phyloP scores from a whole-genome alignment of 176 grass and related monocot genomes.

The Puya raimondii region DNA sequence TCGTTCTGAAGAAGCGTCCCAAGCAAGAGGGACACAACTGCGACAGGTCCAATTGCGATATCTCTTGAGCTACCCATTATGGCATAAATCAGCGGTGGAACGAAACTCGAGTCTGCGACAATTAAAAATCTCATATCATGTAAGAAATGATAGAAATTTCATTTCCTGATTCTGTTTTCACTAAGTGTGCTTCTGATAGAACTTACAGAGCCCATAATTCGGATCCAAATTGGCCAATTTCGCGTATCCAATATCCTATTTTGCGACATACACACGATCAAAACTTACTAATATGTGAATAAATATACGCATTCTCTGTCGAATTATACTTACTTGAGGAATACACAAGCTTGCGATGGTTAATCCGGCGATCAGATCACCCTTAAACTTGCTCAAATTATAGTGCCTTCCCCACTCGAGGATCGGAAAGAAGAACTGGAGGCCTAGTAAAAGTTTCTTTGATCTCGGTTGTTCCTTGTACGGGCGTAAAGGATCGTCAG shows the following conservation, averaged over 20 bases:
- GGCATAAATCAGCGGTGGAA: conserved; percentile 84
- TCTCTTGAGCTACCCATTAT: conserved; percentile 95
- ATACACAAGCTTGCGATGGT: conserved; percentile 97
- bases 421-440: conserved; percentile 75
- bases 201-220: conserved; percentile 87
- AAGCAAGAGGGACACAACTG: conserved; percentile 82
- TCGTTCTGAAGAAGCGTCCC: conserved; percentile 82
- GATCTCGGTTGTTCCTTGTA: conserved; percentile 57
- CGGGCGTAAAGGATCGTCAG: conserved; percentile 48
- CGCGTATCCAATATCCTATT: conserved; percentile 88
- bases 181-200: background rate
- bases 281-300: background rate
- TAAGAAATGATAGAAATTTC: background rate
- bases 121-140: background rate
- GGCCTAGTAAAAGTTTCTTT: conserved; percentile 35
- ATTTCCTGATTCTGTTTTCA: too few relatives aligned
- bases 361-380: conserved; percentile 76
- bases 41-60: conserved; percentile 90
- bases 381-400: conserved; percentile 66
- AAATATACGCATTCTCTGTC: background rate
- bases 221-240: conserved; percentile 88
- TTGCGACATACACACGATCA: background rate
- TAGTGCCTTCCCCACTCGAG: conserved; percentile 71
- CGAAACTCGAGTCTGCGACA: conserved; percentile 76
- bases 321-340: conserved; percentile 60